These are phyloP conservation scores for Tremella mesenterica DNA, from an alignment of 768 basidiomycete species.

Conservation along the genomic window DNA sequence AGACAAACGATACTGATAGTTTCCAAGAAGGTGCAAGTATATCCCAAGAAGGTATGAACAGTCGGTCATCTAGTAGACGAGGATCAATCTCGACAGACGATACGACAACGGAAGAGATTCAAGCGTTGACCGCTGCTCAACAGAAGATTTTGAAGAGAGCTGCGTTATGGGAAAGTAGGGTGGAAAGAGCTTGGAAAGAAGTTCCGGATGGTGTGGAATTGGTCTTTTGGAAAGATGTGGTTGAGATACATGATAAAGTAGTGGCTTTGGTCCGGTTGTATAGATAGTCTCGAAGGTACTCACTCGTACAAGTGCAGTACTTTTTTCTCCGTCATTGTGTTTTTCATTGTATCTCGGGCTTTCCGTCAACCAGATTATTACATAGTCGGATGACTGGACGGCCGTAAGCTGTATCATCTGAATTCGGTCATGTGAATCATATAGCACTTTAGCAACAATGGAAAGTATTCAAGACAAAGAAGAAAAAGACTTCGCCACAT, in stretches of 20 bases:
- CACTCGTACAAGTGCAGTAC: no score
- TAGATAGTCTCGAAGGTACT: no score
- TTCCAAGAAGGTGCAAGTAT: background rate
- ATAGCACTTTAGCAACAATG: no score
- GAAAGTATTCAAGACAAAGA: no score
- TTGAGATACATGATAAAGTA: conserved; percentile 4
- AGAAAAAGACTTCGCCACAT: no score
- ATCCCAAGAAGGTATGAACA: background rate
- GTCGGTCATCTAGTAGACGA: background rate
- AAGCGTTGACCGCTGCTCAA: conserved; percentile 7
- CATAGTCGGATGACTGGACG: no score
- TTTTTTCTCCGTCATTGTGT: no score
- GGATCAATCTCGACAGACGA: background rate
- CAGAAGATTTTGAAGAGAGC: conserved; percentile 14
- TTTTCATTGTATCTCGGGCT: no score
- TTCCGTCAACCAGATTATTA: no score
- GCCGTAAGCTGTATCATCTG: no score
- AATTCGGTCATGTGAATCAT: no score
- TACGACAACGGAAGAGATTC: background rate
- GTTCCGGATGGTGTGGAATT: conserved; percentile 3
- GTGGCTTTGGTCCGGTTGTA: background rate
- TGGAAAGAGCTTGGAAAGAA: background rate
- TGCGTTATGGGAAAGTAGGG: conserved; percentile 7
- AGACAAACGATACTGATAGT: no score
- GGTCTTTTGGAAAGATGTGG: conserved; percentile 2